Evolutionary conservation across 352 stramenopile genomes (phyloP).

Genomic region (Discostella stelligera): DNA sequence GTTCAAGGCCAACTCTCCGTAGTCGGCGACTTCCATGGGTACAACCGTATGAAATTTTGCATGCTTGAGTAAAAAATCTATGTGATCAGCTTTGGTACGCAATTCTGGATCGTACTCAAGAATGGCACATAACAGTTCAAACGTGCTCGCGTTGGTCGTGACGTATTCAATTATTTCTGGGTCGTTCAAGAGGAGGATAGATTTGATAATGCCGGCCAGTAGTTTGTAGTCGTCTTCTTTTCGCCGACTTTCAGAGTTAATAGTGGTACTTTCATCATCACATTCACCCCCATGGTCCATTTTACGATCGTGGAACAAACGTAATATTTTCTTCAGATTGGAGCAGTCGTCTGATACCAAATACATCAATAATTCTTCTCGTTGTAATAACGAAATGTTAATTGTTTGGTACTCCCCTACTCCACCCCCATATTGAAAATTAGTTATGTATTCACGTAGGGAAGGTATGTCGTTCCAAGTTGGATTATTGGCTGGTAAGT

Average conservation of each 20-base stretch:
- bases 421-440: conserved; percentile 14
- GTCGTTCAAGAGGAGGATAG: conserved; percentile 80
- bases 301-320: conserved; percentile 54
- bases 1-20: conserved; percentile 48
- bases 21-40: conserved; percentile 53
- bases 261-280: conserved; percentile 1
- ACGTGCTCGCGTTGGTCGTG: conserved; percentile 58
- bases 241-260: conserved; percentile 7
- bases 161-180: conserved; percentile 77
- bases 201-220: conserved; percentile 70
- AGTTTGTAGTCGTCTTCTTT: conserved; percentile 53
- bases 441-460: conserved; percentile 10
- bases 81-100: conserved; percentile 73
- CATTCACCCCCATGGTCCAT: neutral
- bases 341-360: conserved; percentile 70
- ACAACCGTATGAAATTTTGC: conserved; percentile 75
- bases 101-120: conserved; percentile 80
- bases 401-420: conserved; percentile 24
- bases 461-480: conserved; percentile 12
- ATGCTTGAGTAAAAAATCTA: conserved; percentile 65
- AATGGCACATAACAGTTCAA: conserved; percentile 66
- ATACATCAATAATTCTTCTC: conserved; percentile 66
- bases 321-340: conserved; percentile 67
- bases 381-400: conserved; percentile 34
- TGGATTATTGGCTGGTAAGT: conserved; percentile 12